Base-by-base conservation (phyloP, 768 basidiomycete species). In the Boletus sp. region DNA sequence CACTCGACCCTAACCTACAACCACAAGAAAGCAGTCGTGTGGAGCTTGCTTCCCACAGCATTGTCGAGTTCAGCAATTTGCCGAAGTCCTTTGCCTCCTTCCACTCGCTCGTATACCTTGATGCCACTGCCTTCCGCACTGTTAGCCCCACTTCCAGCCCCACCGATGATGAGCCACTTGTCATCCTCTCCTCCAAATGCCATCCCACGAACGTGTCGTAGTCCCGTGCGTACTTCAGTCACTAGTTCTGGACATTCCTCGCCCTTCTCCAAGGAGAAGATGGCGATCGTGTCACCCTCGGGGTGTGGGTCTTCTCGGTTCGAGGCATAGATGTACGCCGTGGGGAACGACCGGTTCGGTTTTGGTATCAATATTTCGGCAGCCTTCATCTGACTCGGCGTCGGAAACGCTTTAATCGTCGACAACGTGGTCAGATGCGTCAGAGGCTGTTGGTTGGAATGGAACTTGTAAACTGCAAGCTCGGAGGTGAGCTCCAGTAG, bases 231-330 rank as follows among this genome's bases (percentile, higher is more conserved):
- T 18, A 90, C 79, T 65, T 92, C 89, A 6, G 71, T 73, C 10
- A 87, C 76, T 41, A 86, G 75, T 56, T 80, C 75, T 2, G 84
- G 76, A 28, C 69, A 64, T 29, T 76, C 76, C 17, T 77, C 70
- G 10, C 71, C 69, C 7, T 77, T 74, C 9, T 75, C 75, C 42
- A 85, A 76, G 7, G 81, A 76, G 72, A 87, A 91, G 33, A 92
- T 80, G 6, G 89, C 79, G 59, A 93, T 82, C 32, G 82, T 81
- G 68, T 93, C 90, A 24, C 90, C 89, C 46, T 79, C 83, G 0
- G 83, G 75, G 20, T 82, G 79, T 5, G 85, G 85, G 64, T 90
- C 84, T 62, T 90, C 86, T 33, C 91, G 79, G 70, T 92, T 93
- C 4, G 90, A 87, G 11, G 83, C 73, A 65, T 90, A 92, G 15